Base-by-base conservation (phyloP, 78 protist genomes). In the Corallochytrium limacisporum region DNA sequence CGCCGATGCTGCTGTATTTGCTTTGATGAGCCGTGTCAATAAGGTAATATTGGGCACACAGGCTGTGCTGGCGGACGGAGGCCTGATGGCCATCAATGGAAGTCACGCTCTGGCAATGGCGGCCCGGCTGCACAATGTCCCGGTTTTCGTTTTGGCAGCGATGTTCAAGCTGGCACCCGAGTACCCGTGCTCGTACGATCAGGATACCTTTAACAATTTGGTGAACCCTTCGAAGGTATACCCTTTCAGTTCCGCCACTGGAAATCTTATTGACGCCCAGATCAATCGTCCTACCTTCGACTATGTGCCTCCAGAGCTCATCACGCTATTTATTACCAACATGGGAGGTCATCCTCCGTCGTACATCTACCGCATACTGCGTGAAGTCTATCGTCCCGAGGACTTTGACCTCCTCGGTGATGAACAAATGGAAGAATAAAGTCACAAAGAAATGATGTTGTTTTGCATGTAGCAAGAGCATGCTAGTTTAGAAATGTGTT, bases 41-140 rank as follows among this genome's bases (percentile, higher is more conserved):
- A 93, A 93, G 62, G 94, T 86, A 8, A 35, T 78, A 1, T 5
- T 81, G 18, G 77, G 75, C 31, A 32, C 75, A 6, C 46, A 53
- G 46, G 65, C 81, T 3, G 88, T 91, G 12, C 72, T 93, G 88
- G 98, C 98, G 4, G 88, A 92, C 48, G 98, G 98, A 40, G 98
- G 96, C 15, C 47, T 91, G 36, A 56, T 91, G 32, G 93, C 42
- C 15, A 63, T 53, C 28, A 65, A 84, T 1, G 95, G 96, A 15
- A 35, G 76, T 28, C 92, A 87, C 60, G 36, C 38, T 6, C 65
- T 91, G n/a, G 90, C 92, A 18, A 47, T 83, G 7, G 95, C 96
- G 2, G 98, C 98, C 22, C 61, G 84, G 53, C 69, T 72, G 35
- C 84, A 79, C 43, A 53, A 84, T 18, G 95, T 91, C 16, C 98